Conservation (phyloP, 1,139 yeast species). For the Candida anutae region DNA sequence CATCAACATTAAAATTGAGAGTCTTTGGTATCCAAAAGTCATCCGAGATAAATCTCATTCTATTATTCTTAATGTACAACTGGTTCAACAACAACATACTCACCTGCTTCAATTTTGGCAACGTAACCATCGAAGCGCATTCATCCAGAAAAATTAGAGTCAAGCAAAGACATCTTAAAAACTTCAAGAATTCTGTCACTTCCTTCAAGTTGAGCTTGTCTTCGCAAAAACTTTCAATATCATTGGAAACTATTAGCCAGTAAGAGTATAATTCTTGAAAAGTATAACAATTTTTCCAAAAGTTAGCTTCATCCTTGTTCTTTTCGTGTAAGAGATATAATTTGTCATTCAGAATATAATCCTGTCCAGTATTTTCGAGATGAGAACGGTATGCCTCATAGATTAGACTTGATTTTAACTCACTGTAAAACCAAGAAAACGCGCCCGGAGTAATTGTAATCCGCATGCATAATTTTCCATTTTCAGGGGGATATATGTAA, state of each 20-base stretch:
- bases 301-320: constrained; percentile 8
- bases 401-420: constrained; percentile 8
- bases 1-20: constrained; percentile 20
- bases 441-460: constrained; percentile 30
- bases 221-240: constrained; percentile 46
- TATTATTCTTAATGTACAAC: constrained; percentile 59
- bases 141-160: constrained; percentile 41
- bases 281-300: constrained; percentile 28
- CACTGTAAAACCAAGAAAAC: constrained; percentile 20
- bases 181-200: constrained; percentile 37
- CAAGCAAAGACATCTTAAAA: constrained; percentile 50
- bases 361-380: constrained; percentile 7
- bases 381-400: constrained; percentile 9
- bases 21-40: constrained; percentile 49
- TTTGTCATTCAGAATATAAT: constrained; percentile 14
- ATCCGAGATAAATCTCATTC: constrained; percentile 47
- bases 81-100: constrained; percentile 56
- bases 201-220: constrained; percentile 40
- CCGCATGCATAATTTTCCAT: constrained; percentile 26
- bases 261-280: constrained; percentile 49
- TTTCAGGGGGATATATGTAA: constrained; percentile 22
- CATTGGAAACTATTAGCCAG: constrained; percentile 58
- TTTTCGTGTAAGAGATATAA: constrained; percentile 7
- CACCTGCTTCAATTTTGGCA: constrained; percentile 19
- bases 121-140: constrained; percentile 1